phyloP scores from a whole-genome alignment of 2,329 filamentous ascomycete species.

The Sporothrix protearum region DNA sequence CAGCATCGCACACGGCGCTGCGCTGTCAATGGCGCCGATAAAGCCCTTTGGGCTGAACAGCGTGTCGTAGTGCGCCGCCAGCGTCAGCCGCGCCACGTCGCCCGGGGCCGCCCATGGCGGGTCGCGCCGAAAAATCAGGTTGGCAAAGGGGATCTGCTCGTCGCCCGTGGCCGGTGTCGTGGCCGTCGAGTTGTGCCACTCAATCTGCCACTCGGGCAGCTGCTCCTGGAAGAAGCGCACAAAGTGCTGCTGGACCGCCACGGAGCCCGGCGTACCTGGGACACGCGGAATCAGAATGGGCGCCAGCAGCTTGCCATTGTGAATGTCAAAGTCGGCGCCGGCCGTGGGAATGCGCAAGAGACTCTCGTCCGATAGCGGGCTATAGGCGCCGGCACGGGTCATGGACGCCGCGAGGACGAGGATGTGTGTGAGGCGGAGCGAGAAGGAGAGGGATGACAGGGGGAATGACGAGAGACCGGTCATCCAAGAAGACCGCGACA shows the following conservation, averaged over 20 bases:
- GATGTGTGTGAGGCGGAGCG: slow-evolving; percentile 21
- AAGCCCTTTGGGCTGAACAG: slow-evolving; percentile 78
- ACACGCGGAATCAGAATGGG: slow-evolving; percentile 87
- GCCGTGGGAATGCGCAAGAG: slow-evolving; percentile 69
- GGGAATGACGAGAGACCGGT: background rate
- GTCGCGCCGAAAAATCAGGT: slow-evolving; percentile 81
- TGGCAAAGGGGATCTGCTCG: slow-evolving; percentile 73
- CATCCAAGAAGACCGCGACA: background rate
- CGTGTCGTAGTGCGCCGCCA: slow-evolving; percentile 93
- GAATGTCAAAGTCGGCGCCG: slow-evolving; percentile 72
- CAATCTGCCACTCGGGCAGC: slow-evolving; percentile 74
- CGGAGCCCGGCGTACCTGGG: slow-evolving; percentile 75
- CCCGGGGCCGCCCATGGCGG: slow-evolving; percentile 75
- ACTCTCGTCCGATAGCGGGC: slow-evolving; percentile 67
- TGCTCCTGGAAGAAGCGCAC: slow-evolving; percentile 71
- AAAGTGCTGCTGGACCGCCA: slow-evolving; percentile 74
- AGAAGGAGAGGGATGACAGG: background rate
- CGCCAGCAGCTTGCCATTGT: slow-evolving; percentile 69
- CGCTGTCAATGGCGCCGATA: slow-evolving; percentile 89
- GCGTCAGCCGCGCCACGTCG: slow-evolving; percentile 73
- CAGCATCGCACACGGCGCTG: slow-evolving; percentile 89
- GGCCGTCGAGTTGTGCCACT: slow-evolving; percentile 86
- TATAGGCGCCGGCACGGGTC: slow-evolving; percentile 40
- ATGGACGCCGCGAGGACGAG: slow-evolving; percentile 26
- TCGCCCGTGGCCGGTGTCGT: slow-evolving; percentile 73